Base-by-base conservation (phyloP, 2,329 filamentous ascomycete genomes). In the Colletotrichum filicis region DNA sequence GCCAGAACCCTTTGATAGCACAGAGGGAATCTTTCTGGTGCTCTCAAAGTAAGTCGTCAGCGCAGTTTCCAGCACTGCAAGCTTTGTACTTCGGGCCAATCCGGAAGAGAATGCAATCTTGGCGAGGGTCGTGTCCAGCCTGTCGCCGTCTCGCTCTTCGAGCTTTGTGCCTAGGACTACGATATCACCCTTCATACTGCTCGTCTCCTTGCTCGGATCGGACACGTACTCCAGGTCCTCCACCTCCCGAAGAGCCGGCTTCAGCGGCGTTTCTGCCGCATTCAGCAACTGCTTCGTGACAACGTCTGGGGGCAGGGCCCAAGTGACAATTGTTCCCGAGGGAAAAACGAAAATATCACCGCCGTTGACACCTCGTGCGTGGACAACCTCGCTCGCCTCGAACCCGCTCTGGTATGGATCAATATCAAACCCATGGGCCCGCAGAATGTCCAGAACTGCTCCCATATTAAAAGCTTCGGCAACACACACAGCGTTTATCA, bases 41-140 rank as follows among this genome's bases (percentile, higher is more conserved):
- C 93, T 95, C 78, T 95, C 91, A 77, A 98, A 95, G 83, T 98
- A 98, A 65, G 91, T 90, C 53, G 90, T 92, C 19, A 98, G 87
- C 49, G 94, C 90, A 64, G 91, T 93, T 83, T 99, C 97, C 26
- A 99, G 89, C 3, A 98, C 95, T 49, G 95, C 96, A 14, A 99
- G 89, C 82, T 98, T 98, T 6, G 97, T 98, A 78, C 93, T 97
- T 66, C 97, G 90, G 5, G 97, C 96, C 11, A 99, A 89, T 2
- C 96, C 96, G 0, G 95, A 98, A 0, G 96, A 98, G 82, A 98
- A 98, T 56, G 97, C 97, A 74, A 98, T 96, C 81, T 98, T 98
- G 77, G 95, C 95, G 16, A 98, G 88, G 1, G 96, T 94, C 1
- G 86, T 90, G 77, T 89, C 88, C 12, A 89, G 80, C 11, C 80